These are phyloP conservation scores for Botrytis galanthina DNA, from an alignment of 2,329 filamentous ascomycete species.

Conservation along the genomic window DNA sequence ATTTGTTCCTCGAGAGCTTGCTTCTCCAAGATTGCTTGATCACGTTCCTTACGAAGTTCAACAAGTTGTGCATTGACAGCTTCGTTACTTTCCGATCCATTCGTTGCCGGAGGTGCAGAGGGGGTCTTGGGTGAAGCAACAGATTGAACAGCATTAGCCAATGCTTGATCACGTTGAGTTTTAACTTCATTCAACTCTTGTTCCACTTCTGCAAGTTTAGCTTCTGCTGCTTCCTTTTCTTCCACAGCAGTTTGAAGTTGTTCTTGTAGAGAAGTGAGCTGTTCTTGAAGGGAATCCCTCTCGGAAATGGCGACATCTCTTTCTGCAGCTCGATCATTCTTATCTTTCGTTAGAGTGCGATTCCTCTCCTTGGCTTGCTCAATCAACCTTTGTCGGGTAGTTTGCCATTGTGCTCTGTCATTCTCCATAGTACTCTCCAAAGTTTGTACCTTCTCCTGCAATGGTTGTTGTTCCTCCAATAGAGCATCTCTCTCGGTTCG, in stretches of 20 bases:
- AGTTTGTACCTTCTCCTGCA: slow-evolving; percentile 53
- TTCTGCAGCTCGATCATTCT: slow-evolving; percentile 51
- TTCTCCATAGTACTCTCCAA: slow-evolving; percentile 54
- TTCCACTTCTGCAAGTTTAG: slow-evolving; percentile 38
- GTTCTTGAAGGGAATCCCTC: slow-evolving; percentile 42
- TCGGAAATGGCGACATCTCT: slow-evolving; percentile 41
- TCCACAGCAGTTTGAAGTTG: slow-evolving; percentile 47
- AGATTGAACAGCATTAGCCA: slow-evolving; percentile 30
- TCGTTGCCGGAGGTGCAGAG: slow-evolving; percentile 44
- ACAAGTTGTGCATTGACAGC: slow-evolving; percentile 51
- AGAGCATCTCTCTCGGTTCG: slow-evolving; percentile 61
- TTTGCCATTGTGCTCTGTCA: slow-evolving; percentile 54
- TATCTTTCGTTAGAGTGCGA: slow-evolving; percentile 53
- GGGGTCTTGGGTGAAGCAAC: slow-evolving; percentile 29
- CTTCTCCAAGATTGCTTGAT: slow-evolving; percentile 65
- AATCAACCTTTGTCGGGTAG: slow-evolving; percentile 52
- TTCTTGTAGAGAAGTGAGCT: slow-evolving; percentile 44
- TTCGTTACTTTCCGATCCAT: slow-evolving; percentile 51
- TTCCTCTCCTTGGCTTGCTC: slow-evolving; percentile 64
- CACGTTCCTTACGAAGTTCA: slow-evolving; percentile 59
- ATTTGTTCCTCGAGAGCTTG: slow-evolving; percentile 64
- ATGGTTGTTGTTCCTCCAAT: slow-evolving; percentile 41
- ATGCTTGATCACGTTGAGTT: slow-evolving; percentile 47
- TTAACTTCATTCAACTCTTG: slow-evolving; percentile 45
- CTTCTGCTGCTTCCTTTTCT: slow-evolving; percentile 38